Evolutionary conservation across 2,329 filamentous ascomycete genomes (phyloP).

Genomic region (Venturia asperata): DNA sequence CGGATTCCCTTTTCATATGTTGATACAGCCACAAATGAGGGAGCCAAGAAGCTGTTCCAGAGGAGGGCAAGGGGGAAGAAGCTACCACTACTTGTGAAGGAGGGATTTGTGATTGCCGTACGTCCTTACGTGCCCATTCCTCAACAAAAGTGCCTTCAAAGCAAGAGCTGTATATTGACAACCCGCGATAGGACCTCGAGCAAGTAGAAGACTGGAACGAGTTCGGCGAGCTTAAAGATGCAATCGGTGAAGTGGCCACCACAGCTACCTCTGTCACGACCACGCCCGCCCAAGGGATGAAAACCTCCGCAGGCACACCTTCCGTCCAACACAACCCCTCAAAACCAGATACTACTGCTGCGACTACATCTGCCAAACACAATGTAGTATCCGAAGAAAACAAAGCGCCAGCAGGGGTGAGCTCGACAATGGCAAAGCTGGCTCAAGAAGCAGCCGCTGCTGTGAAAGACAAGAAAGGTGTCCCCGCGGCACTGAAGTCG

Average conservation of each 20-base stretch:
- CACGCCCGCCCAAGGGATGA: constrained; percentile 26
- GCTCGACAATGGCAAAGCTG: constrained; percentile 12
- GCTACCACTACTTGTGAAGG: constrained; percentile 81
- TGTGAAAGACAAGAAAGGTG: constrained; percentile 12
- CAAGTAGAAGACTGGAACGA: constrained; percentile 99
- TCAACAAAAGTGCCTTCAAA: not conserved
- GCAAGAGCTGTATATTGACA: not conserved
- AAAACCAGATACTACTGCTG: constrained; percentile 7
- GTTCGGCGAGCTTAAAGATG: constrained; percentile 86
- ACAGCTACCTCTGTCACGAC: constrained; percentile 24
- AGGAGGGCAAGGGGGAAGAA: constrained; percentile 79
- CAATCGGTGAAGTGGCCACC: constrained; percentile 50
- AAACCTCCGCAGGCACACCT: constrained; percentile 7
- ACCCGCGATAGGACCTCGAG: constrained; percentile 63
- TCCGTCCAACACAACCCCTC: constrained; percentile 6
- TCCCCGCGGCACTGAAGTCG: constrained; percentile 6
- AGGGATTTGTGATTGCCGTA: constrained; percentile 50
- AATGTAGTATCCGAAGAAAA: constrained; percentile 15
- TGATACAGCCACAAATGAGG: constrained; percentile 84
- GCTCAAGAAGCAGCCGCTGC: constrained; percentile 16
- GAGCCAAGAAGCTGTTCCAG: constrained; percentile 82
- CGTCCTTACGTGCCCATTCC: not conserved
- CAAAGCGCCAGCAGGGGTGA: constrained; percentile 7
- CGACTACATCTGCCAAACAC: not conserved
- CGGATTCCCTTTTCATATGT: constrained; percentile 87